A percentile compares a stretch with the other conserved stretches of the same genome.
Evolutionary conservation across 2,329 filamentous ascomycete genomes (phyloP).

Genomic region (Periconia digitata): DNA sequence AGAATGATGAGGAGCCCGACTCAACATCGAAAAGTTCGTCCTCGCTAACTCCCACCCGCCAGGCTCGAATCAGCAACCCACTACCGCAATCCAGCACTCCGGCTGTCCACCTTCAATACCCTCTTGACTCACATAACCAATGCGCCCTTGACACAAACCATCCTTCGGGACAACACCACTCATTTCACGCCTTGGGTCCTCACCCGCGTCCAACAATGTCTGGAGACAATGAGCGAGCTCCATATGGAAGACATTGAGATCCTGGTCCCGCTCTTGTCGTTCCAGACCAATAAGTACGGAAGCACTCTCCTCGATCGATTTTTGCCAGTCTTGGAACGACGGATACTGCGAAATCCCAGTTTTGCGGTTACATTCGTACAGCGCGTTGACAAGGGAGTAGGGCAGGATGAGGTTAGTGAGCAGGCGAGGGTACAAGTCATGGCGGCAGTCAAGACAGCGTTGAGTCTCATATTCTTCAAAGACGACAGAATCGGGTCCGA

Average conservation of each 20-base stretch:
- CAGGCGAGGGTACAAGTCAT: background rate
- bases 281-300: background rate
- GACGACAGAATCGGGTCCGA: background rate
- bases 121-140: background rate
- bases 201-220: background rate
- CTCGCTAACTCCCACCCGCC: background rate
- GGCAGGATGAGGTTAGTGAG: too few relatives aligned
- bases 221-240: background rate
- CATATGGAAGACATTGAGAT: background rate
- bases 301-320: conserved; percentile 1
- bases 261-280: background rate
- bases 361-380: background rate
- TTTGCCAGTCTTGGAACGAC: background rate
- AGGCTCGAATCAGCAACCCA: background rate
- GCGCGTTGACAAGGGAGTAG: background rate
- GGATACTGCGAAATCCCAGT: background rate
- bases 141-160: background rate
- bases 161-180: background rate
- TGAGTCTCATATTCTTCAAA: background rate
- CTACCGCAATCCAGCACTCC: background rate
- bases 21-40: background rate
- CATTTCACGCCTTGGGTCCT: background rate
- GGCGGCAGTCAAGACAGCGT: background rate
- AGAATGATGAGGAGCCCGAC: background rate
- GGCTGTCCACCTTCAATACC: background rate